Conservation (phyloP, 2,329 filamentous ascomycete genomes). For the Pseudovirgaria hyperparasitica region DNA sequence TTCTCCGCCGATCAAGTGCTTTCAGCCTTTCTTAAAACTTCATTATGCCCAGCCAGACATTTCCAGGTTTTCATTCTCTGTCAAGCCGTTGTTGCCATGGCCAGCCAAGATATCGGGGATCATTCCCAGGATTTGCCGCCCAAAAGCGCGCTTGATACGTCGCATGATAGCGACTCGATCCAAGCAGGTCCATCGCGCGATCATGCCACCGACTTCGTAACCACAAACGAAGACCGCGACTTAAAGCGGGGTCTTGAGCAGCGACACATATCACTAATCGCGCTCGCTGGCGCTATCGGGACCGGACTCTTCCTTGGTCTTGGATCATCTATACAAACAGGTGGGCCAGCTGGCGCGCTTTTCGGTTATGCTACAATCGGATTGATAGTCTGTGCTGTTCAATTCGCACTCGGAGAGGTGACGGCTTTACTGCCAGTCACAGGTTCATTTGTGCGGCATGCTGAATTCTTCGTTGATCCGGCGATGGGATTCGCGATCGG, state of each 20-base stretch:
- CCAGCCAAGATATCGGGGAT: no score
- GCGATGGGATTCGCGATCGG: conserved; percentile 26
- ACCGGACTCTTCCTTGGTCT: conserved; percentile 44
- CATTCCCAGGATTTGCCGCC: no score
- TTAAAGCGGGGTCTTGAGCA: conserved; percentile 23
- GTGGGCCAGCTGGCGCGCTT: conserved; percentile 39
- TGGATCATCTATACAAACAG: conserved; percentile 38
- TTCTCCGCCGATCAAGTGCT: no score
- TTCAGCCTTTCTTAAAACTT: no score
- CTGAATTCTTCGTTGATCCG: conserved; percentile 38
- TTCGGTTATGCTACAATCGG: conserved; percentile 41
- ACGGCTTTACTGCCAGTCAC: conserved; percentile 39
- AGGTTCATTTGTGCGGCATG: conserved; percentile 37
- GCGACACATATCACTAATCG: conserved; percentile 43
- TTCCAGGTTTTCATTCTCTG: no score
- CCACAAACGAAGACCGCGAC: conserved; percentile 12
- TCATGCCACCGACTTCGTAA: conserved; percentile 12
- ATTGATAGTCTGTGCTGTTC: conserved; percentile 36
- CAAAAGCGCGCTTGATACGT: conserved; percentile 1
- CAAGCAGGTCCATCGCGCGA: conserved; percentile 1
- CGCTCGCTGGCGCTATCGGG: conserved; percentile 44
- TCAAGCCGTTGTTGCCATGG: no score
- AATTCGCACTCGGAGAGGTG: conserved; percentile 39
- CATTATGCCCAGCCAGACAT: no score
- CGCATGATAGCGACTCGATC: not conserved